These are phyloP conservation scores for Scutellaria minor DNA, from an alignment of 257 asterid species.

Conservation along the genomic window DNA sequence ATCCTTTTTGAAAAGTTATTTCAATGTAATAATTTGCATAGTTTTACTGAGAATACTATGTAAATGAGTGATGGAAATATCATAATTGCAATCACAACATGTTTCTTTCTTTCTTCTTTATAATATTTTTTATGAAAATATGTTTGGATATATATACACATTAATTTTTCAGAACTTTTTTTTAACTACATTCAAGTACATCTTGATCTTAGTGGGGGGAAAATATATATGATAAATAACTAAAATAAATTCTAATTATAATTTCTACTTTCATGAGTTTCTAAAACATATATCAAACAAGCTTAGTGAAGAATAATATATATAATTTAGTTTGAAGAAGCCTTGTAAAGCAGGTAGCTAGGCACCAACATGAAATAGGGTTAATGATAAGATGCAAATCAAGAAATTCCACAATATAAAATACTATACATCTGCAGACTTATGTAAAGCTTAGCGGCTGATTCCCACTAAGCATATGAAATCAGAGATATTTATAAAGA, in stretches of 20 bases:
- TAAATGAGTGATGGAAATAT: neutral
- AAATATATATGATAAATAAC: too few relatives aligned
- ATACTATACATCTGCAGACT: neutral
- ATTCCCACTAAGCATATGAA: slow-evolving; percentile 36
- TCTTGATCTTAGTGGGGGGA: too few relatives aligned
- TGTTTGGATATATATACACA: neutral
- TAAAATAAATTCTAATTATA: too few relatives aligned
- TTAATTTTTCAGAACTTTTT: too few relatives aligned
- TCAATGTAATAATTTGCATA: neutral
- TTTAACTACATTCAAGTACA: too few relatives aligned
- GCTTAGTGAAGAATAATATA: too few relatives aligned
- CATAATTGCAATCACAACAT: neutral
- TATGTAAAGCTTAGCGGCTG: slow-evolving; percentile 35
- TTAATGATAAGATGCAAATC: slow-evolving; percentile 1
- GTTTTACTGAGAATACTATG: neutral
- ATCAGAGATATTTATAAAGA: slow-evolving; percentile 9
- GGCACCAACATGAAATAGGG: slow-evolving; percentile 21
- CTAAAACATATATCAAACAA: too few relatives aligned
- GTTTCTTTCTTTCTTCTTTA: neutral
- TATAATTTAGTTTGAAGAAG: neutral
- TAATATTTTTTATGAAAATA: neutral
- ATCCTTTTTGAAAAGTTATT: neutral
- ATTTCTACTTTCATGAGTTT: too few relatives aligned
- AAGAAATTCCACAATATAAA: slow-evolving; percentile 9
- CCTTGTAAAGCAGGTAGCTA: slow-evolving; percentile 17